These are phyloP conservation scores for Fomitopsis palustris DNA, from an alignment of 1,284 basidiomycete species.

Conservation along the genomic window DNA sequence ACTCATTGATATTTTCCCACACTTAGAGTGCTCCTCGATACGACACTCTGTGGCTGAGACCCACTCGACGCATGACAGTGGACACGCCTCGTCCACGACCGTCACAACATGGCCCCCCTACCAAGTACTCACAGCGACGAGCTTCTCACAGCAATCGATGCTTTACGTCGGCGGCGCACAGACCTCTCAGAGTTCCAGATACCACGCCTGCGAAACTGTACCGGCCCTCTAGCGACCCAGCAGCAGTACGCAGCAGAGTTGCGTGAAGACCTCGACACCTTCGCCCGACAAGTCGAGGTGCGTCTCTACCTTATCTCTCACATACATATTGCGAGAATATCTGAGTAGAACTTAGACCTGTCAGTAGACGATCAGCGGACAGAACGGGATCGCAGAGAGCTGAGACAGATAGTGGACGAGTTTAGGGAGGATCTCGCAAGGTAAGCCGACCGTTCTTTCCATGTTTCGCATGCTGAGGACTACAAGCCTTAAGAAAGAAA, in stretches of 20 bases:
- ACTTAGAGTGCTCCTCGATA: too few species aligned
- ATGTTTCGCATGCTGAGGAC: neutral
- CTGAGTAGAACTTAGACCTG: constrained; percentile 55
- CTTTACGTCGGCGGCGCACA: constrained; percentile 50
- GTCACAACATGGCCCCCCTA: constrained; percentile 58
- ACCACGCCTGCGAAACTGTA: constrained; percentile 64
- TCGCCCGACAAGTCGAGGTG: constrained; percentile 70
- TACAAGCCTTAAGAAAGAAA: constrained; percentile 55
- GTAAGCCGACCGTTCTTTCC: constrained; percentile 35
- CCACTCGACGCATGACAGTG: too few species aligned
- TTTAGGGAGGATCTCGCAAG: constrained; percentile 42
- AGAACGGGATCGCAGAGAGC: constrained; percentile 47
- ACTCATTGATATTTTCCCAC: neutral
- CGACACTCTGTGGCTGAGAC: too few species aligned
- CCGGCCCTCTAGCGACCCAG: constrained; percentile 63
- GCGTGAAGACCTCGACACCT: constrained; percentile 66
- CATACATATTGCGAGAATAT: constrained; percentile 11
- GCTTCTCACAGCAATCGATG: constrained; percentile 43
- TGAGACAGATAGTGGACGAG: constrained; percentile 48
- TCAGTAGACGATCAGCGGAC: constrained; percentile 65
- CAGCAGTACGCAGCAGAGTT: constrained; percentile 73
- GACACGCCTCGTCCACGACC: neutral
- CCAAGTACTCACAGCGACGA: constrained; percentile 51
- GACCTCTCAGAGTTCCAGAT: constrained; percentile 73
- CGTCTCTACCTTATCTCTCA: constrained; percentile 17